Base-by-base conservation (phyloP, 192 early-diverging fungal genomes). In the Entomortierella beljakovae region DNA sequence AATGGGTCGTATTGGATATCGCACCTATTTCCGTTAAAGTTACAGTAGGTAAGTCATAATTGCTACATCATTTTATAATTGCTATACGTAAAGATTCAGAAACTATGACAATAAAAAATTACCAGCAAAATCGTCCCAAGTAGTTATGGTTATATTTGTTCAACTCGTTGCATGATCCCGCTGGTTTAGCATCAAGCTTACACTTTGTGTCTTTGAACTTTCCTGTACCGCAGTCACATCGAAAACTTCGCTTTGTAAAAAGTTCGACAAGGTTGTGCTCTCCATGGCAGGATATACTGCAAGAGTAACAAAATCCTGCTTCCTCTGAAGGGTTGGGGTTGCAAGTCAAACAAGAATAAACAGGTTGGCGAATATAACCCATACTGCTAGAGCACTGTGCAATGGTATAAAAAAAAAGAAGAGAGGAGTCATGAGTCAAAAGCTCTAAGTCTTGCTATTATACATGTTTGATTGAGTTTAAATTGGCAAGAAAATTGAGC, bases 101-200 rank as follows among this genome's bases (percentile, higher is more conserved):
- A 43, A 43, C 42, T 13, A 54, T 18, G 40, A 55, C 42, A 11
- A 57, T 23, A 65, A 31, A 54, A 20, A 34, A 73, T 6, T 81
- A 89, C 85, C 88, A 91, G 82, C 97, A 98, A 68, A 95, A 96
- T 51, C 82, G 73, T 15, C 94, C 95, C 42, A 83, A 70, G 72
- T 92, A 98, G 76, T 95, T 96, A 68, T 96, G 90, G 54, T 88
- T 89, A 84, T 98, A 97, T 31, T 61, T 66, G 81, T 98, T 98
- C 51, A 89, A 64, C 2, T 71, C 65, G 70, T 95, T 97, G 35
- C 55, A 42, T 13, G 80, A 50, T 31, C 76, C 83, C 11, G 59
- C 61, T 18, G 57, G 43, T 43, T 86, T 86, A n/a, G 76, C 31
- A 38, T 85, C 81, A 6, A 90, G 61, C 16, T 74, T 61, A 52